Evolutionary conservation across 2,329 filamentous ascomycete genomes (phyloP), one percentile per base, ranked within the genome.

Genomic region (Venturiaceae sp.): DNA sequence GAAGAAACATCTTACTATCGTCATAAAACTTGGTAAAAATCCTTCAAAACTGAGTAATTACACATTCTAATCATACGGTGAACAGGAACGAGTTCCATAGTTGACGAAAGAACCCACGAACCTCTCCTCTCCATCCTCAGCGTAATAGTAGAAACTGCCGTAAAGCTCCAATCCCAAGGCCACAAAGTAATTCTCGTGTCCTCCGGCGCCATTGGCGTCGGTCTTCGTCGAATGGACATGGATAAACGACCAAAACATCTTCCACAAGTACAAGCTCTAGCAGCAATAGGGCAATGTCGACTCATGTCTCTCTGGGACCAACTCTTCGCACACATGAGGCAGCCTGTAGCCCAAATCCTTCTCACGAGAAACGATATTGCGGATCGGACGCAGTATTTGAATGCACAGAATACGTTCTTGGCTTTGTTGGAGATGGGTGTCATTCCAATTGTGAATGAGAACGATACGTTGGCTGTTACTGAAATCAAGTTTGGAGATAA

Each of bases 401-500:
- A 99, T 75, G 94, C 94, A 0, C 91, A 96, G 74, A 96, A 96
- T 69, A 97, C 94, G 0, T 89, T 99, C 70, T 82, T 84, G 56
- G 90, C 96, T 72, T 80, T 97, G 52, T 77, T 99, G 19, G 86
- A 92, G 66, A 94, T 96, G 87, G 92, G 92, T 1, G 92, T 97
- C 28, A 95, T 99, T 62, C 94, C 94, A 9, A 96, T 99, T 66
- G 94, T 99, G 63, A 99, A 99, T 68, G 94, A 99, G 75, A 99
- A 99, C 72, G 94, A 99, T 72, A 99, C 94, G 2, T 77, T 99
- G 58, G 90, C 92, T 26, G 94, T 99, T 63, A 89, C 92, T 69
- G 94, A 99, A 80, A 99, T 99, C 76, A 97, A 97, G 78, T 99
- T 99, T 69, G 94, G 94, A 64, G 94, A 99, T 78, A 99, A 99